phyloP scores from a whole-genome alignment of 1,284 basidiomycete genomes.

The Gastroboletus turbinatus region DNA sequence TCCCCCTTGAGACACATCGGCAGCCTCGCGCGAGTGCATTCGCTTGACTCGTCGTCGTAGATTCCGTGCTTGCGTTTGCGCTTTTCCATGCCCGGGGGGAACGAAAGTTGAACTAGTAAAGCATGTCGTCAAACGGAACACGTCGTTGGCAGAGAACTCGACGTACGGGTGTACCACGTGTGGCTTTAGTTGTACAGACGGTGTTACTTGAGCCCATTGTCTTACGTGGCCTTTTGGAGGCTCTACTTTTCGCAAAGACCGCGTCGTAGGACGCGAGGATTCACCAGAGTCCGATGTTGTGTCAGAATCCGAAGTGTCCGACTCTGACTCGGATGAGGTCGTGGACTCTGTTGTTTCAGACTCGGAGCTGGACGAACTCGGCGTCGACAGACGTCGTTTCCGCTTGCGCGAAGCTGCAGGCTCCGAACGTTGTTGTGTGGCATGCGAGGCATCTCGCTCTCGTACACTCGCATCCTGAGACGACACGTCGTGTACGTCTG shows the following conservation, averaged over 20 bases:
- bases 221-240: neutral
- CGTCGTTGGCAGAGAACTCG: neutral
- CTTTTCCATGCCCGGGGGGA: conserved; percentile 66
- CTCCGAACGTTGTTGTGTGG: neutral
- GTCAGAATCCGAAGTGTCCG: conserved; percentile 27
- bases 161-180: conserved; percentile 10
- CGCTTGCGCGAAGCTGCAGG: conserved; percentile 20
- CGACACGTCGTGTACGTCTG: conserved; percentile 5
- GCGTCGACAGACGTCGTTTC: conserved; percentile 22
- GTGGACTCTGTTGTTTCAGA: conserved; percentile 7
- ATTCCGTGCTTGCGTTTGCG: conserved; percentile 66
- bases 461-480: neutral
- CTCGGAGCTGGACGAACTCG: conserved; percentile 16
- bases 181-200: neutral
- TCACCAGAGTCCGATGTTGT: conserved; percentile 23
- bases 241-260: neutral
- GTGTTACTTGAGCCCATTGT: neutral
- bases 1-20: neutral
- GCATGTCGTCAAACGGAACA: neutral
- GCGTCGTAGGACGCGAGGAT: neutral
- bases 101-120: conserved; percentile 31
- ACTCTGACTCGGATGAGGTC: conserved; percentile 8
- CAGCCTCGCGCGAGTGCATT: conserved; percentile 32
- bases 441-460: neutral
- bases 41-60: conserved; percentile 57